Evolutionary conservation across 2,329 filamentous ascomycete species (phyloP), one percentile per base, ranked within the genome.

Genomic region (Pestalotiopsis sp.): DNA sequence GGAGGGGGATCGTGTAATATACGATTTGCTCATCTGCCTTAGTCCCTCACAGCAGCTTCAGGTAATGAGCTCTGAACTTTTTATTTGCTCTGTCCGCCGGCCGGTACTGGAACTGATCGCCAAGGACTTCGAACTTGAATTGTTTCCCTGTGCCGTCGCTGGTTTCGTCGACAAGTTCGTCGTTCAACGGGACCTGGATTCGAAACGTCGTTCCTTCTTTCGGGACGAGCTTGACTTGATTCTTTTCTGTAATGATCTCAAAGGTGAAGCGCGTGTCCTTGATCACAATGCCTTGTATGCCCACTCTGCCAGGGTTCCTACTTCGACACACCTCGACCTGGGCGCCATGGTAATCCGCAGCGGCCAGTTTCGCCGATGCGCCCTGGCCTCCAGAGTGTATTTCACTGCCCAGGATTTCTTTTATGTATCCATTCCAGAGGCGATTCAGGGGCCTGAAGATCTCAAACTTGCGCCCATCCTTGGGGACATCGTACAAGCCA

Each of bases 331-430:
- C 94, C 81, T 94, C 90, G 23, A 98, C 79, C 73, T 90, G 84
- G 17, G 95, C 95, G 1, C 96, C 96, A 78, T 98, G 95, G 75
- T 94, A 95, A 81, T 99, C 96, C 1, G 95, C 95, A 68, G 91
- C 94, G 59, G 89, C 90, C 41, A 99, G 83, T 79, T 96, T 92
- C 4, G 92, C 92, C 4, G 91, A 92, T 2, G 91, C 87, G 5
- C 81, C 81, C 3, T 88, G 82, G 0, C 88, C 88, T 20, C 91
- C 85, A 0, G 83, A 82, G 71, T 85, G 85, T 2, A 89, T 78
- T 70, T 88, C 86, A 67, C 88, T 77, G 4, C 91, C 92, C 1
- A 98, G 81, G 0, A 98, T 84, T 73, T 98, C 95, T 67, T 90
- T 89, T 76, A 96, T 92, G 80, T 99, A 99, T 3, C 88, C 90